These are phyloP conservation scores for Macadamia tetraphylla DNA, from an alignment of 164 flowering plant genomes.

Conservation along the genomic window DNA sequence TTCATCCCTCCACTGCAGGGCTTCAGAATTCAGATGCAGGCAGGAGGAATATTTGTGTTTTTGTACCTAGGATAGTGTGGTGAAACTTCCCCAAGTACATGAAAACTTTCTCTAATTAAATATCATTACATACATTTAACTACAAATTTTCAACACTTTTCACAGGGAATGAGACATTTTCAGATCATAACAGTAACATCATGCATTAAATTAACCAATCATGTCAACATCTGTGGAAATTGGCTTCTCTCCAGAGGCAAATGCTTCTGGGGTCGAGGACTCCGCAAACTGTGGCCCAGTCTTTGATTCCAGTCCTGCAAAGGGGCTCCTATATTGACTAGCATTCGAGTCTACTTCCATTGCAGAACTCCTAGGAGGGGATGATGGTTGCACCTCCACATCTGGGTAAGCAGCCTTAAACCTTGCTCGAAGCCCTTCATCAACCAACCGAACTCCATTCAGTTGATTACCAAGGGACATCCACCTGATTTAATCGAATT, in stretches of 20 bases:
- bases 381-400: conserved; percentile 82
- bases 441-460: conserved; percentile 72
- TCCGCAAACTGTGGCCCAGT: conserved; percentile 27
- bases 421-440: conserved; percentile 91
- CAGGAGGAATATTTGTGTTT: too few relatives aligned
- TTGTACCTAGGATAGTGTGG: too few relatives aligned
- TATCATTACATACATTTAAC: too few relatives aligned
- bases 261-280: conserved; percentile 29
- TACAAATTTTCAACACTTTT: too few relatives aligned
- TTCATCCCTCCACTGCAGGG: too few relatives aligned
- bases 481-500: conserved; percentile 50
- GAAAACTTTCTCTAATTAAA: too few relatives aligned
- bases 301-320: conserved; percentile 41
- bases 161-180: too few relatives aligned
- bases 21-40: too few relatives aligned
- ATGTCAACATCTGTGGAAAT: conserved; percentile 43
- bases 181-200: neutral
- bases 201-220: conserved; percentile 20
- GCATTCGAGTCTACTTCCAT: conserved; percentile 64
- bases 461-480: conserved; percentile 94
- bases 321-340: conserved; percentile 46
- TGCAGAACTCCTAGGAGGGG: conserved; percentile 76
- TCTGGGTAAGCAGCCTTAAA: conserved; percentile 99
- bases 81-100: too few relatives aligned
- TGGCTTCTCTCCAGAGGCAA: conserved; percentile 42